These are phyloP conservation scores for Dictyostelium brefeldianum DNA, from an alignment of 78 protist genomes.

Conservation along the genomic window DNA sequence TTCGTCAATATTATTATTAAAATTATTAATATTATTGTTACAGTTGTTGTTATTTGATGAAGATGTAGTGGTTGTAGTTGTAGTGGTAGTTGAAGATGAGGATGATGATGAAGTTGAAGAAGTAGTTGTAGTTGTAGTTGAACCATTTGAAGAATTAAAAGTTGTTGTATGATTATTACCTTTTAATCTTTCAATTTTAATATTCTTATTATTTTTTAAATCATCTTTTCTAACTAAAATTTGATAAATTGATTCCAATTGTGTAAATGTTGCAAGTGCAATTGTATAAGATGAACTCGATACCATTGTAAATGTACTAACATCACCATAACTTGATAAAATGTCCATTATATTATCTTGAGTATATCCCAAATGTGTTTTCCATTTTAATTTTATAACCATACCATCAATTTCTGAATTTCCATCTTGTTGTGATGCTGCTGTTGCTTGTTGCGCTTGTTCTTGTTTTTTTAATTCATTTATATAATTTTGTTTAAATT, in stretches of 20 bases:
- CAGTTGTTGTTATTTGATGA: not conserved
- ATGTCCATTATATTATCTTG: conserved; percentile 22
- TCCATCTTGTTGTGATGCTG: not conserved
- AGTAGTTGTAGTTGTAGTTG: not conserved
- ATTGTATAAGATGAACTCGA: not conserved
- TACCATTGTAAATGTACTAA: conserved; percentile 25
- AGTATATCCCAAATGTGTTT: not conserved
- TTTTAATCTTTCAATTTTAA: not conserved
- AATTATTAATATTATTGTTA: not conserved
- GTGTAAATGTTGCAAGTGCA: not conserved
- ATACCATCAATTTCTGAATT: not conserved
- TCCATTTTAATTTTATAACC: conserved; percentile 45
- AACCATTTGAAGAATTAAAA: not conserved
- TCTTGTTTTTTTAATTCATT: not conserved
- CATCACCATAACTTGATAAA: conserved; percentile 27
- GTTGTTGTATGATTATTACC: not conserved
- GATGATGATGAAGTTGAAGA: not conserved
- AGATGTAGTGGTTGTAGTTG: conserved; percentile 3
- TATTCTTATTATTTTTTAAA: conserved; percentile 19
- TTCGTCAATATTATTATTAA: not conserved
- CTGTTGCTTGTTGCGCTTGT: not conserved
- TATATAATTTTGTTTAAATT: conserved; percentile 18
- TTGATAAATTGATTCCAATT: not conserved
- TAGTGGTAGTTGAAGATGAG: not conserved
- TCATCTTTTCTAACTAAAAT: conserved; percentile 8